Percentiles rank a stretch among this genome's conserved stretches.
phyloP scores from a whole-genome alignment of 2,329 filamentous ascomycete species.

The Pseudogymnoascus verrucosus region DNA sequence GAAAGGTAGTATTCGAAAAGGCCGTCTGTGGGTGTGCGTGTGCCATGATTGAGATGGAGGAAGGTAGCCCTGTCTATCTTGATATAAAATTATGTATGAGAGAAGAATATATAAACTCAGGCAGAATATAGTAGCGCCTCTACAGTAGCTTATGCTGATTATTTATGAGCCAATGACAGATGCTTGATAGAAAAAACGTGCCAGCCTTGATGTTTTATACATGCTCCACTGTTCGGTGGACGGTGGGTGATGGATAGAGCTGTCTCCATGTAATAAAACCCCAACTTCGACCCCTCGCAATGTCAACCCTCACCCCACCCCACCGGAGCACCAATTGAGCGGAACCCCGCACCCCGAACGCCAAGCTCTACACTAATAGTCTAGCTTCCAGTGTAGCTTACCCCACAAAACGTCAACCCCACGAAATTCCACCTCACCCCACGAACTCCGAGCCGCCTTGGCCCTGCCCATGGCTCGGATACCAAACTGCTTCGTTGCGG shows the following conservation, averaged over 20 bases:
- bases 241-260: not conserved
- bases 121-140: not conserved
- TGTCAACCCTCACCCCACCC: not conserved
- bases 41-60: constrained; percentile 22
- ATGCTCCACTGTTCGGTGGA: not conserved
- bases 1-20: constrained; percentile 30
- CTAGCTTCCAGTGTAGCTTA: not conserved
- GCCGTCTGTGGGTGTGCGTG: constrained; percentile 34
- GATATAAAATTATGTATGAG: not conserved
- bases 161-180: not conserved
- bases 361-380: not conserved
- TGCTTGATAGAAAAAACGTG: not conserved
- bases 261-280: not conserved
- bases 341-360: not conserved
- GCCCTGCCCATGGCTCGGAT: not conserved
- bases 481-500: not conserved
- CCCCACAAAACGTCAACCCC: not conserved
- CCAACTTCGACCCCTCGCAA: not conserved
- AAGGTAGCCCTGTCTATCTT: not conserved
- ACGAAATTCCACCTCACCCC: not conserved
- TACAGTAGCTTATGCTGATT: not conserved
- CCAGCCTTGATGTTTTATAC: not conserved
- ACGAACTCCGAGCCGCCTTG: not conserved
- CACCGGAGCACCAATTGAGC: not conserved
- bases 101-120: not conserved